Percentiles rank a stretch among this genome's conserved stretches.
Evolutionary conservation across 2,329 filamentous ascomycete species (phyloP).

Genomic region (Fusarium sp.): DNA sequence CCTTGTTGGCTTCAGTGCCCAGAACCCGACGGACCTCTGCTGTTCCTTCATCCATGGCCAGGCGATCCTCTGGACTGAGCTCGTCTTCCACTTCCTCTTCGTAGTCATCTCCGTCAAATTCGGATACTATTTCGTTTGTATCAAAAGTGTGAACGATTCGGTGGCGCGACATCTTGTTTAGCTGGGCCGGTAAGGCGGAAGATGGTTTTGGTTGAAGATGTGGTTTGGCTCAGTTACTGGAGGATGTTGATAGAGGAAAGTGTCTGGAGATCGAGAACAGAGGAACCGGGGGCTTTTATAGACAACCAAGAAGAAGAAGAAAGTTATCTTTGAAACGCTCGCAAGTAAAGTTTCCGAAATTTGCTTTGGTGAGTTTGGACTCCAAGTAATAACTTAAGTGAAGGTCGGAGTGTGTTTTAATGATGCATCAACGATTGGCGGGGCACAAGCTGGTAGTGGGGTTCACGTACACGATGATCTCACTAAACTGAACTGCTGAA

Average conservation of each 20-base stretch:
- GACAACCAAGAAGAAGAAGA: neutral
- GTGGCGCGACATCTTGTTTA: constrained; percentile 43
- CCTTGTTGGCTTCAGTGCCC: constrained; percentile 67
- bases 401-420: constrained; percentile 15
- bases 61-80: constrained; percentile 61
- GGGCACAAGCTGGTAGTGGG: constrained; percentile 42
- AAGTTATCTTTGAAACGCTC: neutral
- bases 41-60: constrained; percentile 72
- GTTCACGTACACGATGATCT: constrained; percentile 42
- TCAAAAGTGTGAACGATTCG: constrained; percentile 57
- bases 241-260: neutral
- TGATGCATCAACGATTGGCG: constrained; percentile 36
- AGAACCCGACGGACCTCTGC: constrained; percentile 74
- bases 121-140: constrained; percentile 60
- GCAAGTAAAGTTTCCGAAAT: neutral
- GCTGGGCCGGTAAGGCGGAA: neutral
- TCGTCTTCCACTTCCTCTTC: constrained; percentile 60
- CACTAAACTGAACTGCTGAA: constrained; percentile 24
- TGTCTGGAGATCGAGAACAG: neutral
- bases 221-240: neutral
- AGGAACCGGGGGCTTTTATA: neutral
- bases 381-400: neutral
- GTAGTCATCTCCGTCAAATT: constrained; percentile 61
- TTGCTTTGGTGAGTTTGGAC: neutral
- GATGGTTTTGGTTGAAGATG: neutral